Evolutionary conservation across 2,329 filamentous ascomycete species (phyloP).

Genomic region (Penicillium sp.): DNA sequence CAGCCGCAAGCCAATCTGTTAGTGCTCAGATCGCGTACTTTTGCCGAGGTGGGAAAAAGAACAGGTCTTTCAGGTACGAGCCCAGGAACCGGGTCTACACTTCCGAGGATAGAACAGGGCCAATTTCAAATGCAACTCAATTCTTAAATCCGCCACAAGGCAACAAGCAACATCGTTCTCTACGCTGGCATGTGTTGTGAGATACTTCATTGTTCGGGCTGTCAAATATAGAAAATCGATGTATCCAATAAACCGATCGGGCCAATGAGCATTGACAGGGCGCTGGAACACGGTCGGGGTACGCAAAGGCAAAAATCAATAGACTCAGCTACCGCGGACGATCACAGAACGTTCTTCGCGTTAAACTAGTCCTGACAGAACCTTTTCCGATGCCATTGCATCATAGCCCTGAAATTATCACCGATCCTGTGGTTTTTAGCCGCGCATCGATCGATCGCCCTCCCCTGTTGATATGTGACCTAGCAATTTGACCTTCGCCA

Average conservation of each 20-base stretch:
- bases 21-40: conserved; percentile 2
- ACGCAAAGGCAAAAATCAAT: conserved; percentile 16
- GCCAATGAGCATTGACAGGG: conserved; percentile 3
- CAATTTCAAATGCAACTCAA: neutral
- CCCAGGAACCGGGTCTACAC: neutral
- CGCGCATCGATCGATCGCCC: conserved; percentile 21
- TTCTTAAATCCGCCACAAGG: neutral
- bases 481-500: conserved; percentile 4
- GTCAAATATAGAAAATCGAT: conserved; percentile 3
- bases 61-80: neutral
- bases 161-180: neutral
- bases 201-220: neutral
- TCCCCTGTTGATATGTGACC: conserved; percentile 12
- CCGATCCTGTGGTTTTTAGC: conserved; percentile 16
- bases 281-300: conserved; percentile 3
- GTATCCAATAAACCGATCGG: conserved; percentile 14
- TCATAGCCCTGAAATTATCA: conserved; percentile 7
- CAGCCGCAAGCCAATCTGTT: neutral
- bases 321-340: conserved; percentile 11
- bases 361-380: conserved; percentile 7
- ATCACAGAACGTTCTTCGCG: conserved; percentile 16
- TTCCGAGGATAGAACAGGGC: neutral
- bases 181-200: neutral
- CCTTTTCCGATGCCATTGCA: conserved; percentile 17
- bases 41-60: neutral